Base-by-base conservation (phyloP, 225 moss, liverwort and hornwort species). In the Physcomitrium patens region DNA sequence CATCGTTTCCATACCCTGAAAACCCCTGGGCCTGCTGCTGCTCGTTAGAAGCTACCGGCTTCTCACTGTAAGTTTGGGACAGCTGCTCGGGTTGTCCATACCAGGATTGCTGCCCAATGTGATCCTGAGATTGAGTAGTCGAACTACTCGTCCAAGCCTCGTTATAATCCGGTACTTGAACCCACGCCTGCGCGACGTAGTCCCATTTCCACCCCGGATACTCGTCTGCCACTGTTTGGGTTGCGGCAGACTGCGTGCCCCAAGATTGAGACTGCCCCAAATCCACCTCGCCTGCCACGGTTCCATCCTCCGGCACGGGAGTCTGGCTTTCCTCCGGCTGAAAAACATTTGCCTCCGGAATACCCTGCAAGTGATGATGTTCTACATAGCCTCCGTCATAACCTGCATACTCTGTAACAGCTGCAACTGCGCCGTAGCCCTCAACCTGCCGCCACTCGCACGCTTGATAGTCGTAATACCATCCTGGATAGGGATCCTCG, bases 401-500 rank as follows among this genome's bases (percentile, higher is more conserved):
- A 23, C 51, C 82, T 63, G 44, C 70, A 76, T 59, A 48, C 58
- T 41, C 78, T 20, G 85, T 70, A 22, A 9, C 63, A 62, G 76
- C 46, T 22, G 73, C 24, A 50, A 46, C 47, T 57, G 76, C 16
- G 66, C 9, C 55, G 59, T 79, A 80, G 28, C 73, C 83, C 59
- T 78, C 85, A 5, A 83, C 67, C 43, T 81, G 78, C 56, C 85
- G 89, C 94, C 94, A 96, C 57, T 94, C 92, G 58, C 86, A 76
- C 27, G 73, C 75, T 53, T 84, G 85, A 64, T 96, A 76, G 74
- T 96, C 92, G 47, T 86, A 96, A 68, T 89, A 96, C 96, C 96
- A 96, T 8, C 96, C 94, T 51, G 96, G 94, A 80, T 94, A 96
- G 61, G 84, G 85, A 69, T 85, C 69, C 19, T 73, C 80, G 16